A percentile compares a stretch with the other conserved stretches of the same genome.
Conservation (phyloP, 441 rosid genomes). For the Pelargonium citronellum region DNA sequence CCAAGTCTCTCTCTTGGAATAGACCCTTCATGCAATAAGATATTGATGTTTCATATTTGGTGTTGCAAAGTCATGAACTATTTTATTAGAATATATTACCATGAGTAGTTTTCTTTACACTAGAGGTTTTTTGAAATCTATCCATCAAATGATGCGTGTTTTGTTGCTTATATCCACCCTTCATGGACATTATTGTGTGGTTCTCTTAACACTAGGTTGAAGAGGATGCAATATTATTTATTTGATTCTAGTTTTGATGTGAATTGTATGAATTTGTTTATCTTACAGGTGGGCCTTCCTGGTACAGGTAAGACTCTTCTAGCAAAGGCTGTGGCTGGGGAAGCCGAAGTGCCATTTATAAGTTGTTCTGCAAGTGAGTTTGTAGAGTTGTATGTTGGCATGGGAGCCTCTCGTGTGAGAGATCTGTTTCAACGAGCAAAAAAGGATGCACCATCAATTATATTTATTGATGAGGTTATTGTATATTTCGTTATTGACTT, state of each 20-base stretch:
- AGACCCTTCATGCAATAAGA: background rate
- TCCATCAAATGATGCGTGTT: no score
- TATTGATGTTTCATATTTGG: background rate
- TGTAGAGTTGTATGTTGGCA: slow-evolving; percentile 90
- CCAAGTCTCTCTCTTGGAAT: background rate
- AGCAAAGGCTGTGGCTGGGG: slow-evolving; percentile 96
- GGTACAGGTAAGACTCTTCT: slow-evolving; percentile 99
- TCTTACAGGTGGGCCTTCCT: slow-evolving; percentile 86
- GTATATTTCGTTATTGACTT: slow-evolving; percentile 1
- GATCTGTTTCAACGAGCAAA: slow-evolving; percentile 94
- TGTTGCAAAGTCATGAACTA: background rate
- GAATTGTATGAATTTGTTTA: slow-evolving; percentile 19
- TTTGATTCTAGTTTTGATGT: slow-evolving; percentile 5
- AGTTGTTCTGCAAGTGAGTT: slow-evolving; percentile 99
- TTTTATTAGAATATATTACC: background rate
- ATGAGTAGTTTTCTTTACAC: background rate
- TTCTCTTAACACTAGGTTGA: background rate
- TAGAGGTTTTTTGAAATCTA: background rate
- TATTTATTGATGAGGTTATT: slow-evolving; percentile 89
- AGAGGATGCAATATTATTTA: background rate
- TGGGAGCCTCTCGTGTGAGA: slow-evolving; percentile 98
- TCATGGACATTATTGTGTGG: background rate
- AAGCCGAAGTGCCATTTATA: slow-evolving; percentile 90
- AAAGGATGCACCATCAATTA: slow-evolving; percentile 92
- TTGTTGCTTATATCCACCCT: no score